Base-by-base conservation (phyloP, 2,329 filamentous ascomycete genomes). In the Pyricularia sp. region DNA sequence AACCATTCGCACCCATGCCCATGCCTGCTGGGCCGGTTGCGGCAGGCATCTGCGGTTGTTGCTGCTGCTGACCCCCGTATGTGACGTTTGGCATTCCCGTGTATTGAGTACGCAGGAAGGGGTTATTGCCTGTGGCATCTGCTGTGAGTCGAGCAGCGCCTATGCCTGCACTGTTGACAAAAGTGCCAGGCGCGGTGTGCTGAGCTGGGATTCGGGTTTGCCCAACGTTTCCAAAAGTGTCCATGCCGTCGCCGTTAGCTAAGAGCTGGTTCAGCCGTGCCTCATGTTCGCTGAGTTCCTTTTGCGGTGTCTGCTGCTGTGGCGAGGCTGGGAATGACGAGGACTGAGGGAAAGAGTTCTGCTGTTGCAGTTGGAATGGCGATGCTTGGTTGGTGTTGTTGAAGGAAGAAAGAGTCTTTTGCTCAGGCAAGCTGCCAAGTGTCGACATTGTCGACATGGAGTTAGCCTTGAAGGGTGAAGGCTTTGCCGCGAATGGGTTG, bases 201-300 rank as follows among this genome's bases (percentile, higher is more conserved):
- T 99, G 95, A 2, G 95, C 90, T 1, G 95, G 95, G 72, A 99
- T 97, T 79, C 95, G 93, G 65, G 97, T 85, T 72, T 98, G 92
- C 73, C 95, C 95, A n/a, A 92, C 92, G 78, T 99, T 99, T 72
- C 95, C 95, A 77, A 96, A 99, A 0, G 95, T 99, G 77, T 99
- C 95, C 83, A 96, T 92, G 28, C 95, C 95, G 69, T 99, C 95
- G 72, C 95, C 94, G 28, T 86, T 88, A 3, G 93, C 87, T 64
- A 99, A 87, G 42, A 99, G 87, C 1, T 91, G 87, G 77, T 98
- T 98, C 73, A 99, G 90, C 75, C 88, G 91, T 26, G 90, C 88
- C 76, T 89, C 86, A 78, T 89, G 88, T 76, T 88, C 86, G 74
- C 79, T 87, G 72, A 88, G 75, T 71, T 86, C 83, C 74, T 82